Base-by-base conservation (phyloP, 2,329 filamentous ascomycete genomes). In the Microascus cirrosus region DNA sequence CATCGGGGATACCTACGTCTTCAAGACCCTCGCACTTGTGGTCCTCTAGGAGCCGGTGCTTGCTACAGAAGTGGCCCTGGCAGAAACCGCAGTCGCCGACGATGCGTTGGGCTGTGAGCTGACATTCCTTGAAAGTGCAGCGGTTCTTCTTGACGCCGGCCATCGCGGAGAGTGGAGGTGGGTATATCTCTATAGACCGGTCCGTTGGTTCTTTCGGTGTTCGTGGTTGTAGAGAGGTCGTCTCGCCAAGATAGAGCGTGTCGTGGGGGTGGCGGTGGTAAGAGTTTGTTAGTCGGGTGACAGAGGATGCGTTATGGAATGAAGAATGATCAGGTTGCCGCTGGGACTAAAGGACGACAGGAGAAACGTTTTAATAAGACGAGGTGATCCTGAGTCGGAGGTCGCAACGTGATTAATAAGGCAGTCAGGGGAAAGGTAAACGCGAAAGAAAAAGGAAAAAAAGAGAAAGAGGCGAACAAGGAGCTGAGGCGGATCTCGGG, bases 51-150 rank as follows among this genome's bases (percentile, higher is more conserved):
- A 97, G 82, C 59, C 94, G 83, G 75, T 99, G 94, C 77, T 91
- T 95, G 66, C 90, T 90, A 75, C 94, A 99, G 78, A 90, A 97
- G 71, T 95, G 89, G 53, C 92, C 91, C 58, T 87, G 80, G 77
- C 94, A 99, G 79, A 97, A 97, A 61, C 85, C 87, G 75, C 94
- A 99, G 77, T 97, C 93, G 58, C 94, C 94, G 60, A 96, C 89
- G 67, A 99, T 96, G 63, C 90, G 87, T 73, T 96, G 92, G 18
- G 91, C 92, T 34, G 83, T 82, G 65, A 90, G 86, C 70, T 85
- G 90, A 84, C 94, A 97, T 65, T 91, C 86, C 74, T 93, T 92
- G 77, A 89, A 91, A 63, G 81, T 87, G 79, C 94, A 97, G 66
- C 89, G 86, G 65, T 87, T 84, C 80, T 89, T 90, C 76, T 87